Evolutionary conservation across 805 yeast species (phyloP).

Genomic region (Tetrapisispora fleetii): DNA sequence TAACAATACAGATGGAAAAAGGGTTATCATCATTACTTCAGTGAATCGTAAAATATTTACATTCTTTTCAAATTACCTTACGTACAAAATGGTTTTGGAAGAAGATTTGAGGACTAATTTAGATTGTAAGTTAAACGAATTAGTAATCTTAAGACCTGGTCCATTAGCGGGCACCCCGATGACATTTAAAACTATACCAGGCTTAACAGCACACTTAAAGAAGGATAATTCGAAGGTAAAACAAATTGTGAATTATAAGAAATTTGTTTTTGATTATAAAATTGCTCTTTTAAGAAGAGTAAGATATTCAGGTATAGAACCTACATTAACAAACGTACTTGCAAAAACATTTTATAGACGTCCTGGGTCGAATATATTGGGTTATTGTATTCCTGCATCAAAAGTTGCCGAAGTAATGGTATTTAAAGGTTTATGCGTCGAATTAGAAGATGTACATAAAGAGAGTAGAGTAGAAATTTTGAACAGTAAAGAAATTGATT

Average conservation of each 20-base stretch:
- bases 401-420: conserved; percentile 14
- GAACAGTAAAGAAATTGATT: conserved; percentile 16
- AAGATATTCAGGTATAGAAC: conserved; percentile 19
- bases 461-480: conserved; percentile 9
- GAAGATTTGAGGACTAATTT: conserved; percentile 8
- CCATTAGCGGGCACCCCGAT: conserved; percentile 21
- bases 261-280: conserved; percentile 9
- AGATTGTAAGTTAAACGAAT: conserved; percentile 6
- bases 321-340: conserved; percentile 13
- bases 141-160: conserved; percentile 21
- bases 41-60: conserved; percentile 15
- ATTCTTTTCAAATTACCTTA: conserved; percentile 13
- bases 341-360: conserved; percentile 15
- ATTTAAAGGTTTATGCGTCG: conserved; percentile 5
- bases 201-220: not conserved
- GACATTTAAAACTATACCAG: conserved; percentile 9
- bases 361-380: conserved; percentile 16
- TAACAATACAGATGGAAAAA: conserved; percentile 9
- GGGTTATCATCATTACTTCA: conserved; percentile 15
- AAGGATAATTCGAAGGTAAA: not conserved
- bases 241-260: conserved; percentile 6
- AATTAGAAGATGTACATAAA: not conserved
- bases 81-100: conserved; percentile 15
- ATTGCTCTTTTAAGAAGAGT: conserved; percentile 16
- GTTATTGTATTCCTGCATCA: conserved; percentile 19